These are phyloP conservation scores for Vinca minor DNA, from an alignment of 257 asterid genomes.

Conservation along the genomic window DNA sequence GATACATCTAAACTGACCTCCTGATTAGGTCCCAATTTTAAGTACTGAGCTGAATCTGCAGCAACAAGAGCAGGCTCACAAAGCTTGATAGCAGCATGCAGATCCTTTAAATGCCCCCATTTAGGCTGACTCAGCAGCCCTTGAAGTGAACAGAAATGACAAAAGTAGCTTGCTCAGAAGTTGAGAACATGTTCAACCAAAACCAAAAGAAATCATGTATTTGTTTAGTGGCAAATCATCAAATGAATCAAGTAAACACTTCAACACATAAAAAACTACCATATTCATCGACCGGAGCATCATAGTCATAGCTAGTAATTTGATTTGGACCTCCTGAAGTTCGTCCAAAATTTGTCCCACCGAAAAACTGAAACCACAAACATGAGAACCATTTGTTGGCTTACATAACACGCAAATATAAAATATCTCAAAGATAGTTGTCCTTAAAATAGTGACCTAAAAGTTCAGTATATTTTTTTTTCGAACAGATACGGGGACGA, in stretches of 20 bases:
- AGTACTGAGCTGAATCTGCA: constrained; percentile 61
- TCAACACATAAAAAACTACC: constrained; percentile 33
- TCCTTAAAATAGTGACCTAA: neutral
- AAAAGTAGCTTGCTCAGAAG: constrained; percentile 4
- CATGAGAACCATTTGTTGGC: constrained; percentile 15
- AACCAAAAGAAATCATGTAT: neutral
- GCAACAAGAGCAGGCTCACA: constrained; percentile 88
- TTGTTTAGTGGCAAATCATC: neutral
- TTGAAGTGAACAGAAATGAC: constrained; percentile 18
- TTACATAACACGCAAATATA: neutral
- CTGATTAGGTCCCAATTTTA: constrained; percentile 76
- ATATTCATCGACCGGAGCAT: constrained; percentile 94
- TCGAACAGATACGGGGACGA: neutral
- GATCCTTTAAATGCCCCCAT: constrained; percentile 91
- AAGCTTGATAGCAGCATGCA: constrained; percentile 84
- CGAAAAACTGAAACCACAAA: constrained; percentile 69
- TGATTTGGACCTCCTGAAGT: constrained; percentile 88
- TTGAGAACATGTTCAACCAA: neutral
- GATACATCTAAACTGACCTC: constrained; percentile 46
- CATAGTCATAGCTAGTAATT: constrained; percentile 92
- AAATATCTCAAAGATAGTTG: neutral
- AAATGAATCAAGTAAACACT: neutral
- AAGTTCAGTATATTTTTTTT: neutral
- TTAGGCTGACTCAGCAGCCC: constrained; percentile 90
- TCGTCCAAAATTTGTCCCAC: constrained; percentile 95